Conservation (phyloP, 805 yeast genomes). For the Myxozyma kluyveri region DNA sequence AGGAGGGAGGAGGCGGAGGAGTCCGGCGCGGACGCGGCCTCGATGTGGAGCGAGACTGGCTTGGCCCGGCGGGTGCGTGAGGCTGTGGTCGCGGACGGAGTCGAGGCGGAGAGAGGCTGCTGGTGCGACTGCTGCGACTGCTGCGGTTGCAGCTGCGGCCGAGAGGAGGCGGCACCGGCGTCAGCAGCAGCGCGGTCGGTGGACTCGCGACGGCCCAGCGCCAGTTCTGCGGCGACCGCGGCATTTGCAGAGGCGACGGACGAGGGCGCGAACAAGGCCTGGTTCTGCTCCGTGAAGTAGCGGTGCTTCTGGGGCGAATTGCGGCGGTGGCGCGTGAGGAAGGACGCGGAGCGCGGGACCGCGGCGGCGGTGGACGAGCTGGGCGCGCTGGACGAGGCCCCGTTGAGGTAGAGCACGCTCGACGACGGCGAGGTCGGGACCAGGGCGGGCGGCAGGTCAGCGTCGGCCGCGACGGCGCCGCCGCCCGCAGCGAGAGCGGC, state of each 20-base stretch:
- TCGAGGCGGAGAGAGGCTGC: too few species aligned
- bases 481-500: conserved; percentile 1
- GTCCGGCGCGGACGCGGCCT: conserved; percentile 6
- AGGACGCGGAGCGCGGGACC: conserved; percentile 20
- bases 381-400: not conserved
- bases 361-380: not conserved
- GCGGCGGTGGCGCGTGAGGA: conserved; percentile 18
- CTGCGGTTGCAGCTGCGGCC: conserved; percentile 1
- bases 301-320: conserved; percentile 12
- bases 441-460: conserved; percentile 23
- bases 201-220: conserved; percentile 6
- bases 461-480: conserved; percentile 2
- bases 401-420: conserved; percentile 19
- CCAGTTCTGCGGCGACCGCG: not conserved
- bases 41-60: conserved; percentile 5
- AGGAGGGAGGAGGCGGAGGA: conserved; percentile 6
- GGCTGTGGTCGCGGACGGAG: too few species aligned
- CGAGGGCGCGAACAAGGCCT: not conserved
- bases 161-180: not conserved
- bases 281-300: conserved; percentile 15
- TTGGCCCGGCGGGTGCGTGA: too few species aligned
- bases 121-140: not conserved
- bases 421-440: conserved; percentile 17
- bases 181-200: not conserved
- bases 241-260: conserved; percentile 8